Evolutionary conservation across 768 basidiomycete genomes (phyloP).

Genomic region (Naganishia friedmannii): DNA sequence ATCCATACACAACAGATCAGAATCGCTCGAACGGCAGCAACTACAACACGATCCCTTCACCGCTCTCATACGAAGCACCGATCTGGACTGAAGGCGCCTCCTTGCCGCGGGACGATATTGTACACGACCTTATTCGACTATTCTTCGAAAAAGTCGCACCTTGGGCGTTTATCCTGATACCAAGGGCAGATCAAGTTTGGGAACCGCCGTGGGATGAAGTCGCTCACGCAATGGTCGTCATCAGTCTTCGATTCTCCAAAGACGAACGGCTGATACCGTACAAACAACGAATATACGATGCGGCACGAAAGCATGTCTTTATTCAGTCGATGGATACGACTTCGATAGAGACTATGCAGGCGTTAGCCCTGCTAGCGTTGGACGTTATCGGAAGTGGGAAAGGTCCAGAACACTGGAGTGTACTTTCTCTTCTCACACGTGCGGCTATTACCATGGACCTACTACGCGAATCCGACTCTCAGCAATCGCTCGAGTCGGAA

Average conservation of each 20-base stretch:
- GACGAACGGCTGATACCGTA: conserved; percentile 38
- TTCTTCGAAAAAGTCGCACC: conserved; percentile 49
- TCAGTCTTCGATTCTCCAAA: conserved; percentile 45
- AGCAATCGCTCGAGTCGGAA: conserved; percentile 4
- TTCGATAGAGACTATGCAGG: conserved; percentile 48
- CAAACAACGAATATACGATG: conserved; percentile 38
- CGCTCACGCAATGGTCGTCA: conserved; percentile 50
- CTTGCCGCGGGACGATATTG: conserved; percentile 49
- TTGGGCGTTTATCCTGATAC: conserved; percentile 50
- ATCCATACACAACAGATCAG: conserved; percentile 9
- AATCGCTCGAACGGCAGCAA: background rate
- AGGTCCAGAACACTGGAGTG: conserved; percentile 50
- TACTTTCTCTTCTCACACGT: conserved; percentile 49
- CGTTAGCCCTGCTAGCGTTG: conserved; percentile 49
- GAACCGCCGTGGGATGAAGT: conserved; percentile 47
- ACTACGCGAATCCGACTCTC: conserved; percentile 29
- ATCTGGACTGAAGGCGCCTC: conserved; percentile 29
- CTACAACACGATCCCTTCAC: conserved; percentile 16
- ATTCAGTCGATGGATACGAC: conserved; percentile 50
- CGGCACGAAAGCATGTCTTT: conserved; percentile 49
- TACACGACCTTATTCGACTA: conserved; percentile 44
- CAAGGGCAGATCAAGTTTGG: conserved; percentile 31
- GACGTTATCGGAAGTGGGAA: conserved; percentile 51
- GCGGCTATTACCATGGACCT: conserved; percentile 49
- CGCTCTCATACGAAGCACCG: conserved; percentile 20